phyloP scores from a whole-genome alignment of 2,329 filamentous ascomycete genomes.

The Penicillium capsulatum region DNA sequence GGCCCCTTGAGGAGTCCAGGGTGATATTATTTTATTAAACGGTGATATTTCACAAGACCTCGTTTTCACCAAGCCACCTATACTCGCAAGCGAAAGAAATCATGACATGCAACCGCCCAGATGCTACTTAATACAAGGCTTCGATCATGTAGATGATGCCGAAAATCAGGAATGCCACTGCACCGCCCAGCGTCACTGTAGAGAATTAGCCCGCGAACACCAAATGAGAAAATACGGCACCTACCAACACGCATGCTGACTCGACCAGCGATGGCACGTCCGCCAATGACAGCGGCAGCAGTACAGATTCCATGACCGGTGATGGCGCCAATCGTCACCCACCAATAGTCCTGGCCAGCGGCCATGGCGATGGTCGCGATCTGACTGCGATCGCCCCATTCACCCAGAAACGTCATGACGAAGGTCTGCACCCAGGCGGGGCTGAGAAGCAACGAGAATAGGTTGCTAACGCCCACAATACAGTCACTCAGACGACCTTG shows the following conservation, averaged over 20 bases:
- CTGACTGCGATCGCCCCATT: slow-evolving; percentile 97
- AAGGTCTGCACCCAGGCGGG: slow-evolving; percentile 99
- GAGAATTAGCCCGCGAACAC: slow-evolving; percentile 23
- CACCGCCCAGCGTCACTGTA: slow-evolving; percentile 85
- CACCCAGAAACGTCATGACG: slow-evolving; percentile 96
- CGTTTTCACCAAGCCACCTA: slow-evolving; percentile 4
- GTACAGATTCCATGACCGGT: slow-evolving; percentile 87
- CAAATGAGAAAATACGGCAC: slow-evolving; percentile 41
- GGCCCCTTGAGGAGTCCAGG: neutral
- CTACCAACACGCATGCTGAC: slow-evolving; percentile 95
- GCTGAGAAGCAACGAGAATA: slow-evolving; percentile 81
- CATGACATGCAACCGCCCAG: slow-evolving; percentile 7
- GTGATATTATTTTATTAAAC: slow-evolving; percentile 4
- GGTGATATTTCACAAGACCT: slow-evolving; percentile 1
- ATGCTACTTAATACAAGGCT: slow-evolving; percentile 54
- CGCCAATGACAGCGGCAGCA: slow-evolving; percentile 83
- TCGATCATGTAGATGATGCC: slow-evolving; percentile 88
- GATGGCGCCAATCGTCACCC: slow-evolving; percentile 87
- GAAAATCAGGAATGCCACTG: slow-evolving; percentile 83
- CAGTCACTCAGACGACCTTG: slow-evolving; percentile 43
- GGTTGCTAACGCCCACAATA: slow-evolving; percentile 71
- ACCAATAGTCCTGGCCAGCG: slow-evolving; percentile 97
- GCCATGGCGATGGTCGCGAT: slow-evolving; percentile 99
- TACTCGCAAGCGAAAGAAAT: slow-evolving; percentile 4
- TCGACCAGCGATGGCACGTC: slow-evolving; percentile 82